Percentiles rank a stretch among this genome's conserved stretches.
phyloP scores from a whole-genome alignment of 805 yeast species.

The Ogataea trehaloabstinens region DNA sequence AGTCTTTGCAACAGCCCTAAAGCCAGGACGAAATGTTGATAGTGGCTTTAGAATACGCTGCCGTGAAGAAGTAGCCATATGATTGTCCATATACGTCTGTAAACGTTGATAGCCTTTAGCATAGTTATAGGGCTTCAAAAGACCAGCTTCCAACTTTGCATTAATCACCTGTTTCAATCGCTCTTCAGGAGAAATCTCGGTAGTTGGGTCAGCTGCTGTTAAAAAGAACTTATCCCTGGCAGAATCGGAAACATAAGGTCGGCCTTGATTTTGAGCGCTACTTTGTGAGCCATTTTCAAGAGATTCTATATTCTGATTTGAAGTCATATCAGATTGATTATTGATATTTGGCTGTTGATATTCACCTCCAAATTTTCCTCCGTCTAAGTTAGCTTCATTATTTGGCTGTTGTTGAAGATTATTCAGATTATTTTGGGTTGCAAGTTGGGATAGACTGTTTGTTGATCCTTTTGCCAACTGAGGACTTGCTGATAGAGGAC shows the following conservation, averaged over 20 bases:
- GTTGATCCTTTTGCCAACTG: conserved; percentile 11
- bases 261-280: conserved; percentile 7
- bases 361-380: conserved; percentile 4
- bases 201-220: conserved; percentile 96
- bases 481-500: conserved; percentile 6
- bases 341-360: not conserved
- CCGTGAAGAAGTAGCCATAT: conserved; percentile 80
- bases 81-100: conserved; percentile 87
- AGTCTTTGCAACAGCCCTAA: conserved; percentile 87
- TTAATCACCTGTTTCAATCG: conserved; percentile 88
- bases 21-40: conserved; percentile 85
- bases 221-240: conserved; percentile 91
- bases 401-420: conserved; percentile 12
- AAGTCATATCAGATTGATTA: not conserved
- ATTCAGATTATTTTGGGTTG: conserved; percentile 16
- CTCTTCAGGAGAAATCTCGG: conserved; percentile 91
- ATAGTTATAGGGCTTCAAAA: conserved; percentile 88
- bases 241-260: conserved; percentile 55
- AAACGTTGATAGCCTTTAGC: conserved; percentile 90
- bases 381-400: conserved; percentile 5
- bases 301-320: conserved; percentile 3
- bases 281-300: conserved; percentile 1
- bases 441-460: conserved; percentile 16
- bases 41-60: conserved; percentile 85
- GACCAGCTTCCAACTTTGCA: conserved; percentile 92